These are phyloP conservation scores for Rhinocladiella mackenziei DNA, from an alignment of 2,329 filamentous ascomycete genomes.

Conservation along the genomic window DNA sequence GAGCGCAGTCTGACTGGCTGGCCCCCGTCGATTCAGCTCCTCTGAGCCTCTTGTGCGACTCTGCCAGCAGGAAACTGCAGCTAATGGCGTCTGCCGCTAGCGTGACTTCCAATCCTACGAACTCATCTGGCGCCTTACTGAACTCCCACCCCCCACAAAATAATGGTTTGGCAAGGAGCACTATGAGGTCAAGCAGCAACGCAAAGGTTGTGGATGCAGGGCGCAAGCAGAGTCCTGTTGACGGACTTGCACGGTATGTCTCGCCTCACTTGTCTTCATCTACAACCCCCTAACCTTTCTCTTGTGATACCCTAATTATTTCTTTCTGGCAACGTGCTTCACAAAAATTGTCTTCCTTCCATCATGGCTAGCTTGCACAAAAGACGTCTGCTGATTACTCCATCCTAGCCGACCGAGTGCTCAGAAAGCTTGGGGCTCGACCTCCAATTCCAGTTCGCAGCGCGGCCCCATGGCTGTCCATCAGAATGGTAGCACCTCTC, in stretches of 20 bases:
- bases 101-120: slow-evolving; percentile 19
- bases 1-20: slow-evolving; percentile 24
- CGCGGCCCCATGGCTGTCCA: slow-evolving; percentile 47
- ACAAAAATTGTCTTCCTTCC: background rate
- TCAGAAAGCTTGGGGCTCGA: slow-evolving; percentile 59
- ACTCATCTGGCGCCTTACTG: slow-evolving; percentile 13
- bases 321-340: no score
- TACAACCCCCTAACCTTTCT: slow-evolving; percentile 2
- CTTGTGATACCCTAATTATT: no score
- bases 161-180: slow-evolving; percentile 25
- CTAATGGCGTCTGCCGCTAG: slow-evolving; percentile 29
- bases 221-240: slow-evolving; percentile 29
- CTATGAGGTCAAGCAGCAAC: slow-evolving; percentile 28
- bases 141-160: slow-evolving; percentile 19
- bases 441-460: slow-evolving; percentile 59
- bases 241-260: slow-evolving; percentile 22
- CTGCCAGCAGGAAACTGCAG: slow-evolving; percentile 21
- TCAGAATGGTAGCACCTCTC: slow-evolving; percentile 52
- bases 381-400: slow-evolving; percentile 4
- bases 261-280: background rate
- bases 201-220: slow-evolving; percentile 25
- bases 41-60: slow-evolving; percentile 26
- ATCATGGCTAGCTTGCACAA: background rate
- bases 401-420: slow-evolving; percentile 13
- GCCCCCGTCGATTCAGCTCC: slow-evolving; percentile 23